Evolutionary conservation across 257 asterid species (phyloP).

Genomic region (Przewalskia tangutica): DNA sequence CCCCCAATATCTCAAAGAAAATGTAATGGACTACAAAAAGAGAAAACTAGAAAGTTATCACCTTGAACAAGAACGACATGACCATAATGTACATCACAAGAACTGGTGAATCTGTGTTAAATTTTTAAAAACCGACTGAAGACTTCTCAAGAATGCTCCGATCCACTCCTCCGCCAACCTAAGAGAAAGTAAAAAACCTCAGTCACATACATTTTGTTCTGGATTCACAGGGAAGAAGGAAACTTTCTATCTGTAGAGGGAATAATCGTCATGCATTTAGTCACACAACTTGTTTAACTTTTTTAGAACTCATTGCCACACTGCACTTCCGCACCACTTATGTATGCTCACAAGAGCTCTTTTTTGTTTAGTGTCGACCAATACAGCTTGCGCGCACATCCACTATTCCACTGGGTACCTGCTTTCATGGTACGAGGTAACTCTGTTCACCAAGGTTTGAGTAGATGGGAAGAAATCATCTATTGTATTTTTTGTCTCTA

Average conservation of each 20-base stretch:
- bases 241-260: not conserved
- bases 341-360: not conserved
- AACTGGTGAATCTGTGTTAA: not conserved
- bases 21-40: not conserved
- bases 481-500: not conserved
- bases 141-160: not conserved
- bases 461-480: not conserved
- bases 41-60: not conserved
- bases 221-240: not conserved
- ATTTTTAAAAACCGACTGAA: not conserved
- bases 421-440: not conserved
- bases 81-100: conserved; percentile 5
- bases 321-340: not conserved
- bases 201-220: not conserved
- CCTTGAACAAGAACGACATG: not conserved
- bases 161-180: not conserved
- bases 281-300: not conserved
- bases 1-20: not conserved
- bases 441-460: not conserved
- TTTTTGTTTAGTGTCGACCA: not conserved
- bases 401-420: not conserved
- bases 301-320: not conserved
- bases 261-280: not conserved
- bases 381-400: not conserved
- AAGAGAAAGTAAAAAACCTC: not conserved